These are phyloP conservation scores for Sporobolomyces phaffii DNA, from an alignment of 768 basidiomycete species.

Conservation along the genomic window DNA sequence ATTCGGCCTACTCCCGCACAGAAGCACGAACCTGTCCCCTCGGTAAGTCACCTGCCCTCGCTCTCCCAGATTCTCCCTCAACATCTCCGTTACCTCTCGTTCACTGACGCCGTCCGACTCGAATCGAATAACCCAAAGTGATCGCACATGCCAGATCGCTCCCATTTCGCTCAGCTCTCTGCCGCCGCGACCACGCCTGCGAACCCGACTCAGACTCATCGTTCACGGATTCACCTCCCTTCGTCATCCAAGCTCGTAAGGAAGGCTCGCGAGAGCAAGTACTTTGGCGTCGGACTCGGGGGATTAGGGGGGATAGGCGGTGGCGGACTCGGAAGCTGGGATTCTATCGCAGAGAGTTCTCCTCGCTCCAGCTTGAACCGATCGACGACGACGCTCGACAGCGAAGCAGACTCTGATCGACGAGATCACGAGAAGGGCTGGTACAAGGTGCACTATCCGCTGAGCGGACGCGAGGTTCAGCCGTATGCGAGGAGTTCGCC, in stretches of 20 bases:
- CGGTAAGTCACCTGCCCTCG: too few relatives aligned
- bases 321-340: too few relatives aligned
- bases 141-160: neutral
- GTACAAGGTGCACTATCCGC: neutral
- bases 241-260: constrained; percentile 1
- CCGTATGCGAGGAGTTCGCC: neutral
- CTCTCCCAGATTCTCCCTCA: too few relatives aligned
- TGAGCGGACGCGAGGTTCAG: neutral
- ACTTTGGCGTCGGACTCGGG: neutral
- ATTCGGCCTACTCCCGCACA: too few relatives aligned
- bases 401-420: neutral
- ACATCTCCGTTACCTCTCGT: too few relatives aligned
- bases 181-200: neutral
- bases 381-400: too few relatives aligned
- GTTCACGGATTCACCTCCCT: neutral
- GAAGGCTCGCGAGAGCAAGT: neutral
- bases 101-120: too few relatives aligned
- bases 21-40: too few relatives aligned
- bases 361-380: neutral
- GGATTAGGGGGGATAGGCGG: too few relatives aligned
- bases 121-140: too few relatives aligned
- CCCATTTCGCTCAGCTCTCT: neutral
- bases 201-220: neutral
- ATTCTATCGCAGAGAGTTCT: neutral
- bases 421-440: neutral